Evolutionary conservation across 805 yeast genomes (phyloP).

Genomic region (Ascoidea rubescens): DNA sequence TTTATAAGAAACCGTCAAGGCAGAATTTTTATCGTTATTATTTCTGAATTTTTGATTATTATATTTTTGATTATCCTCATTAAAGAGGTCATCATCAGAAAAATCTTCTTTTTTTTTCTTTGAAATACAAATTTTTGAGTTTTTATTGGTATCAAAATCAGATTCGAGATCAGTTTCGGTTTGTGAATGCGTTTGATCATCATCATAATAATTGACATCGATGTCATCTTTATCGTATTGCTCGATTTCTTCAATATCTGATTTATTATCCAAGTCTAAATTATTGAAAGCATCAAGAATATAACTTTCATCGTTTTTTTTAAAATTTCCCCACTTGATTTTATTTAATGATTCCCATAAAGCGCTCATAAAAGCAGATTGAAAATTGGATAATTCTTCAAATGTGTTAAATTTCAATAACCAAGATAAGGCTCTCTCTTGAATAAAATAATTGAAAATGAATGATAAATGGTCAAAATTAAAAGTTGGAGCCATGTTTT

Average conservation of each 20-base stretch:
- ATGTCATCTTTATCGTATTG: slow-evolving; percentile 18
- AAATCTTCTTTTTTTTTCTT: slow-evolving; percentile 19
- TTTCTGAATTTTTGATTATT: slow-evolving; percentile 12
- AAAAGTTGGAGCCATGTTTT: slow-evolving; percentile 52
- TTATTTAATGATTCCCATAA: slow-evolving; percentile 50
- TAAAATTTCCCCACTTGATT: slow-evolving; percentile 29
- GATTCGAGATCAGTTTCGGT: slow-evolving; percentile 13
- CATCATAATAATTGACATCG: slow-evolving; percentile 19
- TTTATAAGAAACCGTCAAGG: slow-evolving; percentile 54
- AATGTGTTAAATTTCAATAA: slow-evolving; percentile 37
- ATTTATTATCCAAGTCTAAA: slow-evolving; percentile 21
- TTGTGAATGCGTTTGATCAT: slow-evolving; percentile 23
- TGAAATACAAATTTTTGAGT: slow-evolving; percentile 2
- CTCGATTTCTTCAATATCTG: slow-evolving; percentile 14
- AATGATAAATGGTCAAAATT: slow-evolving; percentile 41
- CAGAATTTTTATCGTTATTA: slow-evolving; percentile 36
- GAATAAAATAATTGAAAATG: slow-evolving; percentile 44
- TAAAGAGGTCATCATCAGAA: slow-evolving; percentile 17
- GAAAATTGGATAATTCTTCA: slow-evolving; percentile 33
- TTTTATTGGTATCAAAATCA: slow-evolving; percentile 1
- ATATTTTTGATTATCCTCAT: slow-evolving; percentile 16
- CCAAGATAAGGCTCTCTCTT: slow-evolving; percentile 39
- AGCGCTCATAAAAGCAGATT: slow-evolving; percentile 33
- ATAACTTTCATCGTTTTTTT: slow-evolving; percentile 37
- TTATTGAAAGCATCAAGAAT: slow-evolving; percentile 38